Evolutionary conservation across 2,329 filamentous ascomycete species (phyloP).

Genomic region (Thielaviopsis euricoi): DNA sequence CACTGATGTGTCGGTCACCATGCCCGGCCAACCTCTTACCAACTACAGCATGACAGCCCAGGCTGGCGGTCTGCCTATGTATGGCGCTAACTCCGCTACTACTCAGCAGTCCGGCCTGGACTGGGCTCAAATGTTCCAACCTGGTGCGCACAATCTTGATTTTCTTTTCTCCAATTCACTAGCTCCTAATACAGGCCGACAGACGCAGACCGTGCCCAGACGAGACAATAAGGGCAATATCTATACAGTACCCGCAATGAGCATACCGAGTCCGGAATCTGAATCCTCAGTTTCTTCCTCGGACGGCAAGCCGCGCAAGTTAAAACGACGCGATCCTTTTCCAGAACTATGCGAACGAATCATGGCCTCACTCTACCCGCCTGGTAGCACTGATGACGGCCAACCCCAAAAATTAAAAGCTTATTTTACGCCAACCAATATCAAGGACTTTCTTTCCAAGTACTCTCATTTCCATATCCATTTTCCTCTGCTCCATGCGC

Average conservation of each 20-base stretch:
- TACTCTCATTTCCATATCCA: slow-evolving; percentile 60
- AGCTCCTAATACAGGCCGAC: slow-evolving; percentile 44
- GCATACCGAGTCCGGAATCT: not conserved
- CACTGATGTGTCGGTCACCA: slow-evolving; percentile 40
- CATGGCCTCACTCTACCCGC: slow-evolving; percentile 32
- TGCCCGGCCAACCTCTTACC: slow-evolving; percentile 48
- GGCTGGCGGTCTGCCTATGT: slow-evolving; percentile 39
- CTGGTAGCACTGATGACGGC: slow-evolving; percentile 38
- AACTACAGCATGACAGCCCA: slow-evolving; percentile 49
- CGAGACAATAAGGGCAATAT: slow-evolving; percentile 42
- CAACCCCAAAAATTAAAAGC: slow-evolving; percentile 37
- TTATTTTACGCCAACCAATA: slow-evolving; percentile 50
- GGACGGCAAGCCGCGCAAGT: slow-evolving; percentile 29
- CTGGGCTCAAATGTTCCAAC: slow-evolving; percentile 65
- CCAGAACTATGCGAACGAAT: slow-evolving; percentile 38
- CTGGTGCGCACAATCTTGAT: slow-evolving; percentile 44
- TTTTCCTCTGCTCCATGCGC: slow-evolving; percentile 55
- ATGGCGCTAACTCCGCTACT: slow-evolving; percentile 40
- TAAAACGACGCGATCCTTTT: slow-evolving; percentile 29
- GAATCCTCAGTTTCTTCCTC: slow-evolving; percentile 30
- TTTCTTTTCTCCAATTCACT: slow-evolving; percentile 41
- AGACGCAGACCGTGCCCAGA: slow-evolving; percentile 55
- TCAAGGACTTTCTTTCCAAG: slow-evolving; percentile 53
- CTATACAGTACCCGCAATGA: slow-evolving; percentile 26
- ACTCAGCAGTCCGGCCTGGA: slow-evolving; percentile 49